Evolutionary conservation across 1,284 basidiomycete genomes (phyloP).

Genomic region (Mycena sp.): DNA sequence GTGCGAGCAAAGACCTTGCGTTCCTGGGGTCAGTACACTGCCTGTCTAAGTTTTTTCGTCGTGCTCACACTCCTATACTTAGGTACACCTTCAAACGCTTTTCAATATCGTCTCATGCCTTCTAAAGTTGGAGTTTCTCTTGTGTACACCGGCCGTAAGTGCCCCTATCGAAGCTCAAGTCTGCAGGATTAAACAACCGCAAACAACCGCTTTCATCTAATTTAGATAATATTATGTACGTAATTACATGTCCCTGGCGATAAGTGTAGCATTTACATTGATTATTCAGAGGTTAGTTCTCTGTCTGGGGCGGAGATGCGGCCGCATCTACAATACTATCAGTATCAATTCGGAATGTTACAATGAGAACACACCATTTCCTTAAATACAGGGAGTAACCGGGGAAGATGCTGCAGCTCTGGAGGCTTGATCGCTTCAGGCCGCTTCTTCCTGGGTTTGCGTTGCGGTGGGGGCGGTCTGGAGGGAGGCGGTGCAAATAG

Average conservation of each 20-base stretch:
- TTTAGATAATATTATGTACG: slow-evolving; percentile 7
- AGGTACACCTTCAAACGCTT: slow-evolving; percentile 86
- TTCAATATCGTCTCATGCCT: slow-evolving; percentile 31
- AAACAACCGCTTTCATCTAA: slow-evolving; percentile 11
- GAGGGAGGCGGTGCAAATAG: slow-evolving; percentile 30
- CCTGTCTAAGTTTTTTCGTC: neutral
- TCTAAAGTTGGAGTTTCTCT: slow-evolving; percentile 6
- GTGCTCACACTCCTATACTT: slow-evolving; percentile 16
- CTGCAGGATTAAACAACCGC: neutral
- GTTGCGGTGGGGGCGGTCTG: slow-evolving; percentile 27
- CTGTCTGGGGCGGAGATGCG: slow-evolving; percentile 40
- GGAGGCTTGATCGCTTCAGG: slow-evolving; percentile 72
- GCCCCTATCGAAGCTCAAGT: no score
- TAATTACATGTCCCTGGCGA: slow-evolving; percentile 11
- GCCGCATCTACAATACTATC: slow-evolving; percentile 46
- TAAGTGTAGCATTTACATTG: slow-evolving; percentile 6
- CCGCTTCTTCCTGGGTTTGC: slow-evolving; percentile 49
- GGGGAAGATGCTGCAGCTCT: slow-evolving; percentile 78
- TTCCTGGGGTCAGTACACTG: slow-evolving; percentile 82
- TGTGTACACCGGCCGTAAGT: neutral
- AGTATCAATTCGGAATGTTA: neutral
- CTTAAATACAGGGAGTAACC: slow-evolving; percentile 85
- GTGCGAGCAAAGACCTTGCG: slow-evolving; percentile 83
- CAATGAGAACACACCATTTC: slow-evolving; percentile 78
- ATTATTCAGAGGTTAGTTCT: slow-evolving; percentile 17